phyloP scores from a whole-genome alignment of 495 filamentous ascomycete genomes.

The Mycothermus thermophilus region DNA sequence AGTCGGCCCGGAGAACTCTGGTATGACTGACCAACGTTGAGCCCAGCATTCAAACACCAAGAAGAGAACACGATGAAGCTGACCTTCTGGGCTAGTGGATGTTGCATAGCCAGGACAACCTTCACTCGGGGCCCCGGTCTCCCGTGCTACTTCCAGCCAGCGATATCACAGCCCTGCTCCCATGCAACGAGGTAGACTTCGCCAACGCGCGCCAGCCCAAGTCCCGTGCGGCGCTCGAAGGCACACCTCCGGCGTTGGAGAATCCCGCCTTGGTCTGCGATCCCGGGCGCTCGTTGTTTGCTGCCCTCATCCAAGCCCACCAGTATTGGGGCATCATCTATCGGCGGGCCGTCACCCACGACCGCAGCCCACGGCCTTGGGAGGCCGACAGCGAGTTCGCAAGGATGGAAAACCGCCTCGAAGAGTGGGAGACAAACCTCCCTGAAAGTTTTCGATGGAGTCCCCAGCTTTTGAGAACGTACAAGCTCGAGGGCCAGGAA shows the following conservation, averaged over 20 bases:
- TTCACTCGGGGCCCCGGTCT: constrained; percentile 33
- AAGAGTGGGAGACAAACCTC: constrained; percentile 29
- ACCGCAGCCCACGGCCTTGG: constrained; percentile 26
- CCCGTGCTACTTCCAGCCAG: constrained; percentile 32
- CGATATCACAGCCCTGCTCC: constrained; percentile 38
- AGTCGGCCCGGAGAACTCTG: constrained; percentile 34
- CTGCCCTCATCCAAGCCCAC: constrained; percentile 36
- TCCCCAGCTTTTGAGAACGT: constrained; percentile 26
- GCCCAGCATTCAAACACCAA: neutral
- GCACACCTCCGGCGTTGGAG: constrained; percentile 31
- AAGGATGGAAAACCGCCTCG: constrained; percentile 22
- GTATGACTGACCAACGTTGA: constrained; percentile 14
- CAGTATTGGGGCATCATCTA: constrained; percentile 37
- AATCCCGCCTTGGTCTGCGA: constrained; percentile 29
- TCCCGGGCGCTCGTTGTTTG: constrained; percentile 32
- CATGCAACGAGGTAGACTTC: constrained; percentile 35
- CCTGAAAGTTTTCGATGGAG: constrained; percentile 33
- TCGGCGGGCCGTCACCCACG: constrained; percentile 26
- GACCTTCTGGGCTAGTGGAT: constrained; percentile 26
- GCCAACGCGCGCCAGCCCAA: constrained; percentile 26
- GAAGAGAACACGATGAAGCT: neutral
- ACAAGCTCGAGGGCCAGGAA: constrained; percentile 30
- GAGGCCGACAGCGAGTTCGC: constrained; percentile 30
- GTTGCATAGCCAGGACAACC: constrained; percentile 39
- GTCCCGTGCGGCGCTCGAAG: constrained; percentile 36